Evolutionary conservation across 2,329 filamentous ascomycete species (phyloP).

Genomic region (Mycogone perniciosa): DNA sequence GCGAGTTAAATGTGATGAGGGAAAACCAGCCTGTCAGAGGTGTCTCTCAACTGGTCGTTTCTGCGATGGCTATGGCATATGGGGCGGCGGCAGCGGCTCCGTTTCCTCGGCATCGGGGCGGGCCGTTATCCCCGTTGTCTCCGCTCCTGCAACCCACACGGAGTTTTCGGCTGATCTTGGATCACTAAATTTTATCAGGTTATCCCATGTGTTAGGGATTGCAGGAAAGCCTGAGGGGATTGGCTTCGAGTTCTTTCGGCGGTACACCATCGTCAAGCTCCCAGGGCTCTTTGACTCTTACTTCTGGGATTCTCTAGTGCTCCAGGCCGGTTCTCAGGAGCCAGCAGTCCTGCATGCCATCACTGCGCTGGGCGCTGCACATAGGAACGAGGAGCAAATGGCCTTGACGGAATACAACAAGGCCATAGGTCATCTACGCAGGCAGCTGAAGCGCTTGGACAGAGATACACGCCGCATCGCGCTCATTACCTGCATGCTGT

Average conservation of each 20-base stretch:
- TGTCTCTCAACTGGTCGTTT: constrained; percentile 5
- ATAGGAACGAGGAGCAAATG: constrained; percentile 19
- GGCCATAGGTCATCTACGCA: constrained; percentile 30
- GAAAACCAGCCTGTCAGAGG: constrained; percentile 19
- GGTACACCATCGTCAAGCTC: constrained; percentile 23
- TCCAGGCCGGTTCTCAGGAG: constrained; percentile 32
- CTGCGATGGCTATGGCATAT: constrained; percentile 35
- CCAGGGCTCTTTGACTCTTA: constrained; percentile 28
- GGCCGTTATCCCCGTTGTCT: too few species aligned
- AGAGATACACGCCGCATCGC: constrained; percentile 27
- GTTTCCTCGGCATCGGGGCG: too few species aligned
- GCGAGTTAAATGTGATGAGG: constrained; percentile 31
- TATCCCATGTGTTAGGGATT: constrained; percentile 4
- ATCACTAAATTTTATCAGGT: not conserved
- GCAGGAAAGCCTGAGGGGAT: not conserved
- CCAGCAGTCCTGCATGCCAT: constrained; percentile 37
- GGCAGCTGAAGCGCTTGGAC: constrained; percentile 19
- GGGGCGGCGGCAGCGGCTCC: not conserved
- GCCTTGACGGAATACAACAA: constrained; percentile 33
- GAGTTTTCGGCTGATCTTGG: not conserved
- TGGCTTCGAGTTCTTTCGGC: constrained; percentile 19
- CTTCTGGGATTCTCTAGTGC: constrained; percentile 34
- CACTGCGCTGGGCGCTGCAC: constrained; percentile 33
- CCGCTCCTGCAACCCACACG: too few species aligned
- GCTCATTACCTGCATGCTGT: constrained; percentile 36